phyloP scores from a whole-genome alignment of 768 basidiomycete species.

The Amanita pseudoporphyria region DNA sequence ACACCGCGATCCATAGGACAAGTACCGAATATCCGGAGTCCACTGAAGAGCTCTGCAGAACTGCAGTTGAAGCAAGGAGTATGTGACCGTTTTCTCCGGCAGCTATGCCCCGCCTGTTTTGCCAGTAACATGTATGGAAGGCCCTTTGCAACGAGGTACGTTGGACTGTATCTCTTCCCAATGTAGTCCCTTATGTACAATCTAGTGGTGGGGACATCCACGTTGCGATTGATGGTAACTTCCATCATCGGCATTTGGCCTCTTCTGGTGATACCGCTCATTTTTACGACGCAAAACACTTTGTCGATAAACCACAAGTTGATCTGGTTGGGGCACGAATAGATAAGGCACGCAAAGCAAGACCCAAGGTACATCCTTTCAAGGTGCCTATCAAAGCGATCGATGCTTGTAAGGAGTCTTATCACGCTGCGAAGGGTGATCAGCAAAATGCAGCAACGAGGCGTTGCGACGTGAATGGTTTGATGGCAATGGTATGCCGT shows the following conservation, averaged over 20 bases:
- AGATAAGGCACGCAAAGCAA: too few species aligned
- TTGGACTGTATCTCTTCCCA: background rate
- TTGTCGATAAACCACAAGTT: slow-evolving; percentile 25
- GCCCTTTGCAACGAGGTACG: slow-evolving; percentile 11
- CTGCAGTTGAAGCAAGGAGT: background rate
- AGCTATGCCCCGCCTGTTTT: slow-evolving; percentile 25
- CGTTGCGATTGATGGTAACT: slow-evolving; percentile 27
- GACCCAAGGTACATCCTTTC: too few species aligned
- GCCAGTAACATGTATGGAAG: slow-evolving; percentile 17
- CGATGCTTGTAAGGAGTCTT: slow-evolving; percentile 23
- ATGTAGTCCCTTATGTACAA: background rate
- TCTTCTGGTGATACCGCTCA: slow-evolving; percentile 12
- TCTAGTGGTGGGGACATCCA: slow-evolving; percentile 29
- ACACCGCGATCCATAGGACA: too few species aligned
- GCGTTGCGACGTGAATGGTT: too few species aligned
- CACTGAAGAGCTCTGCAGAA: too few species aligned
- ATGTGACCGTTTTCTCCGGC: background rate
- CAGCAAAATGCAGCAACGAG: slow-evolving; percentile 20
- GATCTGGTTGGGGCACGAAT: slow-evolving; percentile 21
- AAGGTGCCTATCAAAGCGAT: slow-evolving; percentile 26
- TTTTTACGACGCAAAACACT: slow-evolving; percentile 17
- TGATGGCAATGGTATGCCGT: slow-evolving; percentile 25
- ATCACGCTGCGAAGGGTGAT: slow-evolving; percentile 23
- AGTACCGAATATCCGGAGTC: slow-evolving; percentile 9
- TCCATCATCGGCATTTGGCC: slow-evolving; percentile 26